These are phyloP conservation scores for Daldinia concentrica DNA, from an alignment of 495 filamentous ascomycete species.

Conservation along the genomic window DNA sequence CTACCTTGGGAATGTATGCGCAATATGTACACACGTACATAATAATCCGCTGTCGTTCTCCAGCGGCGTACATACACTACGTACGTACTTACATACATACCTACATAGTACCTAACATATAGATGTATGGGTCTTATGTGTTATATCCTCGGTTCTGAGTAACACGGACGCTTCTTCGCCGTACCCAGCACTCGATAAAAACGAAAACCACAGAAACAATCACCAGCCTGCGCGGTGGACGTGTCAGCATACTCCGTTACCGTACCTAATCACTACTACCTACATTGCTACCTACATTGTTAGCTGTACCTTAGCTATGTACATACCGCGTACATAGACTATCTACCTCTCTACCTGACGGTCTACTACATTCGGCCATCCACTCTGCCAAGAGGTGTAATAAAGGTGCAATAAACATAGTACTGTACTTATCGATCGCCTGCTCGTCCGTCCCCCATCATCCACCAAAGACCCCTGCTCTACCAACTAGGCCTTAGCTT, in stretches of 20 bases:
- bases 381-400: constrained; percentile 37
- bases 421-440: constrained; percentile 36
- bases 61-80: constrained; percentile 17
- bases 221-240: constrained; percentile 16
- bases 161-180: not conserved
- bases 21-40: constrained; percentile 30
- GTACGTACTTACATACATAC: constrained; percentile 10
- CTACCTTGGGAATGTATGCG: constrained; percentile 30
- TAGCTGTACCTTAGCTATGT: constrained; percentile 1
- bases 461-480: constrained; percentile 16
- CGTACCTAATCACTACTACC: constrained; percentile 33
- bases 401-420: constrained; percentile 6
- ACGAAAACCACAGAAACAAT: constrained; percentile 33
- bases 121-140: constrained; percentile 5
- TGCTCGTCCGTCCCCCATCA: constrained; percentile 33
- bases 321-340: not conserved
- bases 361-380: constrained; percentile 41
- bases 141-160: constrained; percentile 21
- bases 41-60: constrained; percentile 21
- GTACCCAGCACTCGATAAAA: constrained; percentile 16
- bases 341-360: constrained; percentile 6
- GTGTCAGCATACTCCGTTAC: constrained; percentile 33
- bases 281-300: constrained; percentile 9
- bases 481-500: constrained; percentile 35
- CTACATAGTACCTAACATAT: constrained; percentile 17